These are phyloP conservation scores for Madurella fahalii DNA, from an alignment of 2,329 filamentous ascomycete genomes.

Conservation along the genomic window DNA sequence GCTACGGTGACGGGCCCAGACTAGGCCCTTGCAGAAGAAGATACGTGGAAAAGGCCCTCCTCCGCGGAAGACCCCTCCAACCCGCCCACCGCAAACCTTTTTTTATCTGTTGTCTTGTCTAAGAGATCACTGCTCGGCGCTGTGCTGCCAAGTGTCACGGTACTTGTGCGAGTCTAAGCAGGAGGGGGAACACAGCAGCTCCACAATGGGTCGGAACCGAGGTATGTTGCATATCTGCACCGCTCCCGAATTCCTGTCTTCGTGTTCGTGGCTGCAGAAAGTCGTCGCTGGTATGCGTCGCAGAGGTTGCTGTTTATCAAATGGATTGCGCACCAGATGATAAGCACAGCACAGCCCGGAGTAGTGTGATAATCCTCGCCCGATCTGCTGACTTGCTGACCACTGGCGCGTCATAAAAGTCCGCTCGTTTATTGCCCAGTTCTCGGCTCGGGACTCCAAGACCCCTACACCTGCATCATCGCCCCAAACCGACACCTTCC, in stretches of 20 bases:
- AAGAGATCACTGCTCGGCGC: not conserved
- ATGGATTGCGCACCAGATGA: not conserved
- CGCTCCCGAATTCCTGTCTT: conserved; percentile 1
- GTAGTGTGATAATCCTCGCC: conserved; percentile 19
- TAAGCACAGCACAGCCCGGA: not conserved
- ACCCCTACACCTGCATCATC: conserved; percentile 43
- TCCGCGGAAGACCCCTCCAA: not conserved
- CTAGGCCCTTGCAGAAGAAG: conserved; percentile 3
- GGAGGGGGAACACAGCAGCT: conserved; percentile 12
- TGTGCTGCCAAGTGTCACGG: conserved; percentile 2
- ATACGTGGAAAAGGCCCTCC: not conserved
- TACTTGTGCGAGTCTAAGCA: not conserved
- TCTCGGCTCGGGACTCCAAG: conserved; percentile 51
- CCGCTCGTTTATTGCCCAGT: conserved; percentile 82
- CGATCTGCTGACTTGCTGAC: conserved; percentile 32
- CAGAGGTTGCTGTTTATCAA: not conserved
- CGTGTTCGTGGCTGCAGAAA: conserved; percentile 1
- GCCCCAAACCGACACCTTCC: conserved; percentile 36
- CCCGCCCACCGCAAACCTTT: not conserved
- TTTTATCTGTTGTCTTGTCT: not conserved
- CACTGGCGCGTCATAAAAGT: conserved; percentile 48
- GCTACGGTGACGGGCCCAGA: conserved; percentile 8
- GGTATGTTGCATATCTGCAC: conserved; percentile 39
- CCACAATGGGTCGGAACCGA: conserved; percentile 52
- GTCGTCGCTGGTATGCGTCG: conserved; percentile 9